Evolutionary conservation across 768 basidiomycete species (phyloP), one percentile per base, ranked within the genome.

Genomic region (Boletales sp.): DNA sequence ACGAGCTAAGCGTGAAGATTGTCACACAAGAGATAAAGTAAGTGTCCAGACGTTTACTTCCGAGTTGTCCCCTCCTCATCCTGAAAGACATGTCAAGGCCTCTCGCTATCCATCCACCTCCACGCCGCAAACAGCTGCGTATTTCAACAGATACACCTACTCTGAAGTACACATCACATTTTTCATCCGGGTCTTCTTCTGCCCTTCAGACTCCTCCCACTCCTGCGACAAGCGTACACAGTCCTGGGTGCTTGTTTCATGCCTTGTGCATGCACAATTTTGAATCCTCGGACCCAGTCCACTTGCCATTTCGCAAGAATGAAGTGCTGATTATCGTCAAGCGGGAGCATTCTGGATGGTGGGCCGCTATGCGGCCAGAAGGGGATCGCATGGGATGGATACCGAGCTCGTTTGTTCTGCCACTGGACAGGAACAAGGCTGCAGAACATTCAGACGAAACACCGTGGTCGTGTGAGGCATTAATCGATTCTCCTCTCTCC

Each of bases 301-400:
- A 83, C 48, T 73, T 90, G 15, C 69, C 78, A 4, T 88, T 90
- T 65, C 67, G 67, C 36, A 78, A 79, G 68, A 79, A 81, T 53
- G 87, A 90, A 54, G 77, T 89, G 18, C 67, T 91, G 27, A 77
- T 80, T 19, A 71, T 90, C 45, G 72, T 90, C 40, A 82, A 81
- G 65, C 74, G 79, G 64, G 86, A 89, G 64, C 74, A 77, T 12
- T 79, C 82, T 2, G 88, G 89, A 10, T 90, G 87, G 88, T 90
- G 87, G 86, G 87, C 85, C 17, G 89, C 87, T 17, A 77, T 86
- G 68, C 73, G 80, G 19, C 67, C 68, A 11, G 73, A 73, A 34
- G 77, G 76, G 12, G 70, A 75, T 43, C 63, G 67, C 31, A 74
- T 87, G 30, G 86, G 88, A 40, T 90, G 89, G 89, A 82, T 90